phyloP scores from a whole-genome alignment of 306 rosid genomes.

The Hippophae rhamnoides region DNA sequence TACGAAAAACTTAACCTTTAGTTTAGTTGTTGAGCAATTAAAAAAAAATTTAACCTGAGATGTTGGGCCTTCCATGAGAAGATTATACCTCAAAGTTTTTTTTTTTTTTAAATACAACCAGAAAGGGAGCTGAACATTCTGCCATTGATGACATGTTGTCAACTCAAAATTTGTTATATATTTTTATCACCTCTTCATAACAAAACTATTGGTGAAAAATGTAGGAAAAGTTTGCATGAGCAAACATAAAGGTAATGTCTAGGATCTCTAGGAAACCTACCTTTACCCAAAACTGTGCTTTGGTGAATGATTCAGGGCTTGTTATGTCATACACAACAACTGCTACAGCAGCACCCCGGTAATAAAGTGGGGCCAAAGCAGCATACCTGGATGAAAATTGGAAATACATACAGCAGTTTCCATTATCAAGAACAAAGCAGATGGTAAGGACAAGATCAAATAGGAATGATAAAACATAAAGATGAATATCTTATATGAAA shows the following conservation, averaged over 20 bases:
- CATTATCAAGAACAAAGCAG: conserved; percentile 12
- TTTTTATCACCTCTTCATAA: neutral
- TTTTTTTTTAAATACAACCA: no score
- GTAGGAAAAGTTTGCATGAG: neutral
- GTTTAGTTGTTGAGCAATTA: neutral
- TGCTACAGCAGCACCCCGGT: conserved; percentile 95
- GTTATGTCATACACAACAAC: conserved; percentile 95
- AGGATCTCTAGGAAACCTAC: conserved; percentile 31
- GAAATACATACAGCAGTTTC: conserved; percentile 15
- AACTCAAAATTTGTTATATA: neutral
- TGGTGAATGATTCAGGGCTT: conserved; percentile 78
- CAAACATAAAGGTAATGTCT: neutral
- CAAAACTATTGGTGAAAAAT: neutral
- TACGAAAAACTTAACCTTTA: neutral
- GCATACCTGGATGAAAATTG: conserved; percentile 60
- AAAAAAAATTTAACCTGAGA: no score
- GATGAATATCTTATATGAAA: conserved; percentile 1
- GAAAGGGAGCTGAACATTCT: neutral
- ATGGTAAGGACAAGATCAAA: conserved; percentile 5
- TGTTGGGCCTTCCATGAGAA: neutral
- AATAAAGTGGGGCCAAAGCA: conserved; percentile 91
- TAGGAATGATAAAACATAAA: conserved; percentile 3
- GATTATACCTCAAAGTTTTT: neutral
- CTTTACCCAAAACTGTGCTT: conserved; percentile 99
- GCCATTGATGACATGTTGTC: neutral